These are phyloP conservation scores for Cladosporium phlei DNA, from an alignment of 2,329 filamentous ascomycete species.

Conservation along the genomic window DNA sequence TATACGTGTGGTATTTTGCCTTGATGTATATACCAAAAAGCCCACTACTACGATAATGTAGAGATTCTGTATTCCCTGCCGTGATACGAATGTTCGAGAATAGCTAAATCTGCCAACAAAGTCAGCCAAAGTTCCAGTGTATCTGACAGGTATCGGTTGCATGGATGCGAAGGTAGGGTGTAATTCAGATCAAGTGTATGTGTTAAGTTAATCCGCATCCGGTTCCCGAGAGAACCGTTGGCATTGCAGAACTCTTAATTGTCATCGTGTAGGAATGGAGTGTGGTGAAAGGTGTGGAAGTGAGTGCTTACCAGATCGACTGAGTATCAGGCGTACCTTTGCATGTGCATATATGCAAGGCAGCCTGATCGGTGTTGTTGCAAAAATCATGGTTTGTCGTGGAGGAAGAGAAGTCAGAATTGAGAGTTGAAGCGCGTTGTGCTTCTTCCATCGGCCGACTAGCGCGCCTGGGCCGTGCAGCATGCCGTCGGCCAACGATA, in stretches of 20 bases:
- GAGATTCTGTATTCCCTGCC: too few relatives aligned
- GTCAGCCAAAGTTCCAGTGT: not conserved
- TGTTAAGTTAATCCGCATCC: constrained; percentile 41
- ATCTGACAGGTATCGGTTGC: too few relatives aligned
- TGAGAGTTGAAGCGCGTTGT: too few relatives aligned
- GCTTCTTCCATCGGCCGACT: too few relatives aligned
- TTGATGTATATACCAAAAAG: too few relatives aligned
- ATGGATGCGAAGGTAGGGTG: not conserved
- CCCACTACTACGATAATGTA: too few relatives aligned
- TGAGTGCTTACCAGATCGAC: constrained; percentile 2
- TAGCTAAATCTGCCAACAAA: not conserved
- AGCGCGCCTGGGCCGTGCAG: too few relatives aligned
- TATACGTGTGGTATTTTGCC: too few relatives aligned
- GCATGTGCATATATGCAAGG: not conserved
- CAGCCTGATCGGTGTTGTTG: not conserved
- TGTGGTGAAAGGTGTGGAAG: not conserved
- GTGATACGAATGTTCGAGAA: too few relatives aligned
- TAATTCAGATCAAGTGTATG: constrained; percentile 46
- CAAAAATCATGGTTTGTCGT: too few relatives aligned
- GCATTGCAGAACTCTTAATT: constrained; percentile 49
- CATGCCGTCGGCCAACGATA: too few relatives aligned
- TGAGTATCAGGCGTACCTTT: not conserved
- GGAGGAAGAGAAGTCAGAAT: not conserved
- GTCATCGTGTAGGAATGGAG: constrained; percentile 36
- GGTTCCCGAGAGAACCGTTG: constrained; percentile 34